phyloP scores from a whole-genome alignment of 2,329 filamentous ascomycete species.

The Diaporthe vexans region DNA sequence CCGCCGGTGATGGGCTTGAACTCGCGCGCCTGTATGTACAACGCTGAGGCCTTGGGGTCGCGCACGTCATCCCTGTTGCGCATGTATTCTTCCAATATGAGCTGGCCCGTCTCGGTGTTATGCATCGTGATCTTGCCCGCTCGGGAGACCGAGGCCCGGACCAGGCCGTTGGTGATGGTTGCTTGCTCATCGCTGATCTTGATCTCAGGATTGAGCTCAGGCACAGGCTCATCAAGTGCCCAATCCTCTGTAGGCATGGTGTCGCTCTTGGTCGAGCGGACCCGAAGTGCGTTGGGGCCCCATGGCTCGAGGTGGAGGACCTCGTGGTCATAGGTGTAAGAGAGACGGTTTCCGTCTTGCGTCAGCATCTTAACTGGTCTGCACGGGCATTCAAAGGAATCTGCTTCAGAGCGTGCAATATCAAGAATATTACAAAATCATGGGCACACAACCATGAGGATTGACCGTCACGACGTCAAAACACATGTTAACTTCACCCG shows the following conservation, averaged over 20 bases:
- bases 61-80: constrained; percentile 63
- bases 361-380: constrained; percentile 38
- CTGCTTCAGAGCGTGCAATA: not conserved
- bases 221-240: constrained; percentile 53
- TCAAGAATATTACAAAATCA: too few species aligned
- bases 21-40: constrained; percentile 70
- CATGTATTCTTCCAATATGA: constrained; percentile 67
- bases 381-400: not conserved
- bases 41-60: constrained; percentile 71
- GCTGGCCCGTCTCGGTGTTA: constrained; percentile 55
- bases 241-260: constrained; percentile 55
- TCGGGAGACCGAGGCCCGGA: constrained; percentile 60
- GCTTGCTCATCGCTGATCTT: constrained; percentile 49
- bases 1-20: constrained; percentile 66
- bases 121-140: constrained; percentile 65
- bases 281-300: constrained; percentile 61
- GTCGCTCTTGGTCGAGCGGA: constrained; percentile 59
- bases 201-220: constrained; percentile 40
- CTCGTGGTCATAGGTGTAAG: constrained; percentile 58
- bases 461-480: not conserved
- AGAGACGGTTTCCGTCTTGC: constrained; percentile 40
- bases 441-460: not conserved
- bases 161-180: constrained; percentile 62
- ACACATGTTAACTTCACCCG: not conserved
- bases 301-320: constrained; percentile 63